A percentile compares a stretch with the other conserved stretches of the same genome.
phyloP scores from a whole-genome alignment of 441 rosid species.

The Adansonia madagascariensis region DNA sequence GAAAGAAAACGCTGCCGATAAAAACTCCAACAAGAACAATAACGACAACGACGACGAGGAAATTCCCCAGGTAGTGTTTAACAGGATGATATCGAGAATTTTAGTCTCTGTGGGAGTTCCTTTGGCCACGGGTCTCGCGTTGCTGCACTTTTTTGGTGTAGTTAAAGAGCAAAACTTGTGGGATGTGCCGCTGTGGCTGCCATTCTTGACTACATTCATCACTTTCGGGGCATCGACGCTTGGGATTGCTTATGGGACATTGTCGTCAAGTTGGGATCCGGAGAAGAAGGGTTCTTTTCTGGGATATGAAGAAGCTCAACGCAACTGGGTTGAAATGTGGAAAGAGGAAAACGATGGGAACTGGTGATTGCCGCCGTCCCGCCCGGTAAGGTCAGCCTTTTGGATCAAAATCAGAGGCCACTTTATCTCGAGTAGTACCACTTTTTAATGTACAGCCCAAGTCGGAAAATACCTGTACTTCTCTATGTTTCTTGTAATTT shows the following conservation, averaged over 20 bases:
- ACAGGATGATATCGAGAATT: slow-evolving; percentile 9
- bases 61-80: slow-evolving; percentile 9
- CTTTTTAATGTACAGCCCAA: too few species aligned
- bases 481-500: too few species aligned
- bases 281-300: slow-evolving; percentile 4
- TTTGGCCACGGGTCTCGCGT: not conserved
- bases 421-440: not conserved
- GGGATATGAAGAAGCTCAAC: slow-evolving; percentile 15
- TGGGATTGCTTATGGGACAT: slow-evolving; percentile 17
- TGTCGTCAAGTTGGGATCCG: slow-evolving; percentile 14
- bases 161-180: not conserved
- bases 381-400: not conserved
- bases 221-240: slow-evolving; percentile 15
- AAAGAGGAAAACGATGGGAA: slow-evolving; percentile 2
- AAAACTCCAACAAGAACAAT: not conserved
- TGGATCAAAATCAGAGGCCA: not conserved
- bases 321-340: slow-evolving; percentile 21
- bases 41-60: not conserved
- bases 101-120: slow-evolving; percentile 16
- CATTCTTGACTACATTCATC: slow-evolving; percentile 12
- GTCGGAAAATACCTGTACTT: too few species aligned
- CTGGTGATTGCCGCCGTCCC: not conserved
- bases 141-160: slow-evolving; percentile 5
- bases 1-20: not conserved
- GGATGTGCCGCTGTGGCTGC: slow-evolving; percentile 13